Evolutionary conservation across 2,329 filamentous ascomycete species (phyloP), one percentile per base, ranked within the genome.

Genomic region (Fonsecaea erecta): DNA sequence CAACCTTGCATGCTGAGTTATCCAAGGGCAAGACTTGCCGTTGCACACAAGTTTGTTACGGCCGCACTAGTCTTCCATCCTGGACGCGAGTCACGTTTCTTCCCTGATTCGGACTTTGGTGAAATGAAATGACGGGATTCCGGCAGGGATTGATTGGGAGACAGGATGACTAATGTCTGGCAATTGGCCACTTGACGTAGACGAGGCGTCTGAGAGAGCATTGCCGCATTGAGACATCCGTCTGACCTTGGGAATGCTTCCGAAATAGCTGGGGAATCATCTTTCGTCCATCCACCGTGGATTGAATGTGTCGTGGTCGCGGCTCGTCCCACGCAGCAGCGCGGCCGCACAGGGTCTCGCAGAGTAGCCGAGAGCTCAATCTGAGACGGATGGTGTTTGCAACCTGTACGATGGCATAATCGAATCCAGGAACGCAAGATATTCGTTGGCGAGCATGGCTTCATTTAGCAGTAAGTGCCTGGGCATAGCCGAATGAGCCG

Each of bases 81-180:
- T 40, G 11, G 18, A 28, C 18, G n/a, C 34, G 24, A 26, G 60
- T 52, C 60, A 63, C 60, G 60, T 63, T 52, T 63, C 51, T 63
- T 63, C 57, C 60, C 60, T 18, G 14, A 57, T 52, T 40, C 34
- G 60, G 60, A 14, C 18, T 11, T 12, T 57, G 60, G 60, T 63
- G 52, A 18, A 51, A 3, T 16, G n/a, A n/a, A 30, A 18, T n/a
- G 14, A 21, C 26, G 26, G 55, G 11, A 28, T 34, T 48, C 16
- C 43, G 28, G 16, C 7, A 58, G 14, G 14, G 9, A 3, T 14
- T 14, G 3, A 18, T 16, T 21, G 43, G 26, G 2, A 48, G 37
- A 56, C 11, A 48, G 11, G 55, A 58, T 48, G 55, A 58, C 34
- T 58, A 46, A 58, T 58, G 3, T 6, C 26, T 6, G 1, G 37